Evolutionary conservation across 257 asterid species (phyloP).

Genomic region (Primulina huaijiensis): DNA sequence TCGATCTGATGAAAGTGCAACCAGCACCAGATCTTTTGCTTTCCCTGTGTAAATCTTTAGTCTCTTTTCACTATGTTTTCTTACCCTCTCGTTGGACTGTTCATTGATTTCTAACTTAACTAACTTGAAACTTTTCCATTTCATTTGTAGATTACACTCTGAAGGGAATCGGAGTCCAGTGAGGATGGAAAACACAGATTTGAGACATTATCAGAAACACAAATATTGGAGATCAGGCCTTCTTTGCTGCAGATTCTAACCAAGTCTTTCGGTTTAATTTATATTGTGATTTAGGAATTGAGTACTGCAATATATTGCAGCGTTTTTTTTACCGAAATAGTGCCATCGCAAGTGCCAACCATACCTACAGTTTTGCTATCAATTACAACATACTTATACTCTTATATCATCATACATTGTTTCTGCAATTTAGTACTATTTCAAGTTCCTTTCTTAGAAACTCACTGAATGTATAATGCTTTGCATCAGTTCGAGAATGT

Average conservation of each 20-base stretch:
- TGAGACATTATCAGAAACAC: constrained; percentile 55
- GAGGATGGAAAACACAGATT: constrained; percentile 72
- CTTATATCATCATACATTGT: background rate
- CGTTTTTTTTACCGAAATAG: background rate
- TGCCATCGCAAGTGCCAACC: background rate
- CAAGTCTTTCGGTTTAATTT: background rate
- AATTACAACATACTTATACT: background rate
- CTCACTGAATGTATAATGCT: background rate
- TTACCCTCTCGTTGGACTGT: background rate
- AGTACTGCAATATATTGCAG: background rate
- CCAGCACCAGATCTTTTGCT: constrained; percentile 82
- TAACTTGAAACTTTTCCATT: background rate
- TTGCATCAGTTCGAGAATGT: too few species aligned
- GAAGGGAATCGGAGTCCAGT: constrained; percentile 97
- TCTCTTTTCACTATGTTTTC: too few species aligned
- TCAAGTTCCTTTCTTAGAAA: too few species aligned
- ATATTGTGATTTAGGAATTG: background rate
- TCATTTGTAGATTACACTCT: constrained; percentile 56
- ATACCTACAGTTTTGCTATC: background rate
- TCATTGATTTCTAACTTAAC: background rate
- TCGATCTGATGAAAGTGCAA: constrained; percentile 86
- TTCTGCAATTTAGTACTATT: background rate
- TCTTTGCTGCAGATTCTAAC: constrained; percentile 86
- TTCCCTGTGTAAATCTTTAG: constrained; percentile 93
- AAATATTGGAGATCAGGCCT: constrained; percentile 74